Conservation (phyloP, 169 alveolate species). For the Condylostoma magnum region DNA sequence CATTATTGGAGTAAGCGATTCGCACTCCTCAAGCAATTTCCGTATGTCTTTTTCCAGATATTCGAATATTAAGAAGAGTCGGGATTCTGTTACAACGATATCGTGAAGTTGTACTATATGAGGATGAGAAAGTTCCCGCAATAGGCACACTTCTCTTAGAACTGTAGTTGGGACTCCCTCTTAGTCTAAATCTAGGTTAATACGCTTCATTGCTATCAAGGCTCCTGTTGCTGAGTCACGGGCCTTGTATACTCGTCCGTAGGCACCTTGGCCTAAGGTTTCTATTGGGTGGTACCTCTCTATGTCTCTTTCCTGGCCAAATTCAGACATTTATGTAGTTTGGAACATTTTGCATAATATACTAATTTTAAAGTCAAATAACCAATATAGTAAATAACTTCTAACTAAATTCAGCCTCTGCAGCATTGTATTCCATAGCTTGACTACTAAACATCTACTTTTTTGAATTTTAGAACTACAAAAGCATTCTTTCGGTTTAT, state of each 20-base stretch:
- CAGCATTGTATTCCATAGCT: too few relatives aligned
- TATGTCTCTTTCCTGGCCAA: not conserved
- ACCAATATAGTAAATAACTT: too few relatives aligned
- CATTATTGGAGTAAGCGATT: slow-evolving; percentile 12
- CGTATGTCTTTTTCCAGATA: slow-evolving; percentile 53
- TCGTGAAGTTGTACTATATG: slow-evolving; percentile 55
- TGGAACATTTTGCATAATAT: not conserved
- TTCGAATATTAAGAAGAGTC: slow-evolving; percentile 55
- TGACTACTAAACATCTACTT: too few relatives aligned
- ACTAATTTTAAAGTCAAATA: not conserved
- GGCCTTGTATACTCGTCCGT: slow-evolving; percentile 73
- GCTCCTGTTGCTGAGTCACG: slow-evolving; percentile 50
- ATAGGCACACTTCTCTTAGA: slow-evolving; percentile 71
- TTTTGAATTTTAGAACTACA: too few relatives aligned
- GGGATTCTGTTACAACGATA: slow-evolving; percentile 34
- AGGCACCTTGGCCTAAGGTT: slow-evolving; percentile 74
- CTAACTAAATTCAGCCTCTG: too few relatives aligned
- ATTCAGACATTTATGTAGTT: not conserved
- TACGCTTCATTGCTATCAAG: slow-evolving; percentile 73
- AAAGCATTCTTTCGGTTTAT: too few relatives aligned
- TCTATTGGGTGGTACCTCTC: slow-evolving; percentile 29
- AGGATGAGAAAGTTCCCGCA: slow-evolving; percentile 64
- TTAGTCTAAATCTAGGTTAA: slow-evolving; percentile 62
- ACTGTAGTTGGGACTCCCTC: slow-evolving; percentile 91
- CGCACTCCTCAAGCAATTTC: slow-evolving; percentile 48